Evolutionary conservation across 2,329 filamentous ascomycete species (phyloP).

Genomic region (Neonectria ditissima): DNA sequence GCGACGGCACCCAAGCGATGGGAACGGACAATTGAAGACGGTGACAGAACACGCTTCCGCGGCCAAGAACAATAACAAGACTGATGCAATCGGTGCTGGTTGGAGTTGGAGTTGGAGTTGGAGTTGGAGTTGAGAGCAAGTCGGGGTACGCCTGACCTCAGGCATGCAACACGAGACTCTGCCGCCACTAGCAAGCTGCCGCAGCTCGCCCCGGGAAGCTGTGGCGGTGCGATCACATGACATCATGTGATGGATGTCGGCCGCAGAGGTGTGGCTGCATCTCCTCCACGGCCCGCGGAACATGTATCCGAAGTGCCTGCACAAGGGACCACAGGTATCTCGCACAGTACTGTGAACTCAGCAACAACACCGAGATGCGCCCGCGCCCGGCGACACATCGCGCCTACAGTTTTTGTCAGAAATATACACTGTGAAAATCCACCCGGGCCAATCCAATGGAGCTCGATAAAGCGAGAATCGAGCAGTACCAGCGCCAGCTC

Average conservation of each 20-base stretch:
- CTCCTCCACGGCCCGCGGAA: constrained; percentile 16
- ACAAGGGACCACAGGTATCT: constrained; percentile 12
- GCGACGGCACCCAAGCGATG: constrained; percentile 34
- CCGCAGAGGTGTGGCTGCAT: constrained; percentile 37
- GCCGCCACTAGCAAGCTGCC: constrained; percentile 32
- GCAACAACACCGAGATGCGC: constrained; percentile 15
- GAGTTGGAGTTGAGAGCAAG: constrained; percentile 25
- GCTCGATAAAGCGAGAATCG: too few relatives aligned
- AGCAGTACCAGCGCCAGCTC: too few relatives aligned
- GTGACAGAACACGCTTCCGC: not conserved
- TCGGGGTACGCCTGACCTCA: constrained; percentile 42
- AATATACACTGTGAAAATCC: too few relatives aligned
- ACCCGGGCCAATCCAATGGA: too few relatives aligned
- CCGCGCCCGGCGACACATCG: too few relatives aligned
- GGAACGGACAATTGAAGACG: constrained; percentile 16
- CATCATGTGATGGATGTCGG: constrained; percentile 36
- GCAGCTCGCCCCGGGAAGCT: constrained; percentile 14
- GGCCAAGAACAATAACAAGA: constrained; percentile 14
- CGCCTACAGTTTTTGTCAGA: too few relatives aligned
- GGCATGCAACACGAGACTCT: constrained; percentile 42
- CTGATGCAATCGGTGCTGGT: constrained; percentile 31
- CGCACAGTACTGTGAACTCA: constrained; percentile 20
- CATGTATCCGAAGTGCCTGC: constrained; percentile 1
- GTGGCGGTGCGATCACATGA: constrained; percentile 51
- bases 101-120: constrained; percentile 26